These are phyloP conservation scores for Sphenostylis stenocarpa DNA, from an alignment of 306 rosid genomes.

Conservation along the genomic window DNA sequence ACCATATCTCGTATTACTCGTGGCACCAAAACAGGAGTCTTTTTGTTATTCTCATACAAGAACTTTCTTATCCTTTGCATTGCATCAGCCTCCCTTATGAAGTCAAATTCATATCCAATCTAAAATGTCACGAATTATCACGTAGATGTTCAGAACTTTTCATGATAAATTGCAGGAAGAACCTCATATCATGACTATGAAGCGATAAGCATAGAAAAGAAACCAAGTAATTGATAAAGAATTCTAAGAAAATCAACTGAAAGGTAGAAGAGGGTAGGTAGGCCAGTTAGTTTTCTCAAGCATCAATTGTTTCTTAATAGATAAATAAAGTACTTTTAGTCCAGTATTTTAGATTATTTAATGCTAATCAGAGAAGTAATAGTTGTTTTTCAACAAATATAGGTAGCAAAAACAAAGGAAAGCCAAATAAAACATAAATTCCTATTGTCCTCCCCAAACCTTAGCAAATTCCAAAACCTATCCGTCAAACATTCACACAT, in stretches of 20 bases:
- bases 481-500: constrained; percentile 1
- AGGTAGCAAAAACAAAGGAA: constrained; percentile 5
- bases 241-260: background rate
- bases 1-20: constrained; percentile 59
- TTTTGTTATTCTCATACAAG: constrained; percentile 68
- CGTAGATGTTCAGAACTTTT: constrained; percentile 32
- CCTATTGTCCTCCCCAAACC: constrained; percentile 1
- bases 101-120: constrained; percentile 98
- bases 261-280: background rate
- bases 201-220: constrained; percentile 28
- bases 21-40: constrained; percentile 83
- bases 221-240: background rate
- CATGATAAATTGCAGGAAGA: constrained; percentile 31
- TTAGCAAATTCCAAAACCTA: too few species aligned
- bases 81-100: constrained; percentile 81
- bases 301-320: background rate
- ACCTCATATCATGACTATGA: background rate
- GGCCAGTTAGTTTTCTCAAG: constrained; percentile 23
- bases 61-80: constrained; percentile 73
- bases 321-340: constrained; percentile 1
- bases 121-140: constrained; percentile 49
- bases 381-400: background rate
- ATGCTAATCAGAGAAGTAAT: background rate
- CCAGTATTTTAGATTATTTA: background rate
- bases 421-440: constrained; percentile 5